Percentiles rank a stretch among this genome's conserved stretches.
Conservation (phyloP, 2,329 filamentous ascomycete species). For the Lasiodiplodia sp. region DNA sequence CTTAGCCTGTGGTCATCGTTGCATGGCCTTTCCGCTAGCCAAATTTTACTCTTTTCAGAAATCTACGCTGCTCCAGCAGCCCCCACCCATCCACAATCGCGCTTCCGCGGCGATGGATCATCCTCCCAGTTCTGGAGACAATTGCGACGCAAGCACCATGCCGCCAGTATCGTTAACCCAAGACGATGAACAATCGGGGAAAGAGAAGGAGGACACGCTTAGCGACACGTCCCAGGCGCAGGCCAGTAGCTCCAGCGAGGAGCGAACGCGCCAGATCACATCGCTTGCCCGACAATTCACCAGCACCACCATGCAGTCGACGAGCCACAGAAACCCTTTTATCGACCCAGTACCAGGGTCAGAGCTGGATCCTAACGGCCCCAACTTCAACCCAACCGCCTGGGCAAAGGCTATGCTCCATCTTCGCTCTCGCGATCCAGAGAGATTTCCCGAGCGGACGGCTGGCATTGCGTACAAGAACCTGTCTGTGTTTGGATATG, state of each 20-base stretch:
- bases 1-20: no score
- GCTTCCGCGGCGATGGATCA: no score
- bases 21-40: no score
- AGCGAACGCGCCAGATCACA: constrained; percentile 47
- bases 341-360: constrained; percentile 49
- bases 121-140: no score
- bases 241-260: neutral
- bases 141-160: no score
- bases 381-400: constrained; percentile 56
- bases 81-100: no score
- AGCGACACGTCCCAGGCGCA: no score
- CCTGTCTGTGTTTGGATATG: constrained; percentile 57
- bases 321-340: constrained; percentile 47
- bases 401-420: constrained; percentile 61
- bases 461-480: constrained; percentile 56
- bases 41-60: no score
- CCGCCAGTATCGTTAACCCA: no score
- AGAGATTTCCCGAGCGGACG: constrained; percentile 51
- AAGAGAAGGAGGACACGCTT: no score
- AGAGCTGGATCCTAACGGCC: constrained; percentile 54
- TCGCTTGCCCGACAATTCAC: constrained; percentile 53
- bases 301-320: constrained; percentile 47
- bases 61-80: no score
- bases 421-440: constrained; percentile 50
- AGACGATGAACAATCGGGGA: no score